A percentile compares a stretch with the other conserved stretches of the same genome.
phyloP scores from a whole-genome alignment of 2,329 filamentous ascomycete species.

The Escovopsis sp. region DNA sequence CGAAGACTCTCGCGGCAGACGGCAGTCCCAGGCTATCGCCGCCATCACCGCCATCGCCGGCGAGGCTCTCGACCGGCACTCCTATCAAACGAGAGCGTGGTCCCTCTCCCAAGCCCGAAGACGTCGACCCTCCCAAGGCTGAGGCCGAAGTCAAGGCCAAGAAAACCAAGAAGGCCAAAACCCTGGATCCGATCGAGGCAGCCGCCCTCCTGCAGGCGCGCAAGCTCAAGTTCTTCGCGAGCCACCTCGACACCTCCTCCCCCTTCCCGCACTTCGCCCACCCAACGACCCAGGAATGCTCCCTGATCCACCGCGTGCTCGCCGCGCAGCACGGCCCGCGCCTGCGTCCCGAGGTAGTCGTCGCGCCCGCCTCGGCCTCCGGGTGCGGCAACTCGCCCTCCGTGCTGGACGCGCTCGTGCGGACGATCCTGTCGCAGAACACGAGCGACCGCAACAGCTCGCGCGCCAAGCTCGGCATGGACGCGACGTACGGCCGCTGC shows the following conservation, averaged over 20 bases:
- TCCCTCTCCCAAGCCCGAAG: not conserved
- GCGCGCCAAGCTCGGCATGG: constrained; percentile 38
- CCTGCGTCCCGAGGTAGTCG: constrained; percentile 42
- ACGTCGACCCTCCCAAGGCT: not conserved
- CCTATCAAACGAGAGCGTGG: not conserved
- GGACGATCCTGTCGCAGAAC: constrained; percentile 37
- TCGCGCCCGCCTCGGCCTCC: constrained; percentile 46
- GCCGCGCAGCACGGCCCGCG: constrained; percentile 49
- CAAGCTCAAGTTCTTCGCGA: constrained; percentile 27
- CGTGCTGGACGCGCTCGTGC: constrained; percentile 35
- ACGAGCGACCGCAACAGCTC: constrained; percentile 40
- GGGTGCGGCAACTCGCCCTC: constrained; percentile 40
- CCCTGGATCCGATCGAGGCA: constrained; percentile 5
- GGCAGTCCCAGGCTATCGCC: not conserved
- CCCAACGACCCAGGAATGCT: constrained; percentile 53
- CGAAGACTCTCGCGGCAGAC: not conserved
- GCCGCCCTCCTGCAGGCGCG: constrained; percentile 19
- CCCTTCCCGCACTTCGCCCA: constrained; percentile 54
- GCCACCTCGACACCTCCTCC: constrained; percentile 28
- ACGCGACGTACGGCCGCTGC: constrained; percentile 25
- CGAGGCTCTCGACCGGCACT: not conserved
- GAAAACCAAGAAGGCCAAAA: not conserved
- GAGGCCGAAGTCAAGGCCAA: not conserved
- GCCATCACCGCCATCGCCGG: too few relatives aligned
- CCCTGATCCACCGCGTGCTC: constrained; percentile 50